Base-by-base conservation (phyloP, 495 filamentous ascomycete species). In the Aeminium ludgeri region DNA sequence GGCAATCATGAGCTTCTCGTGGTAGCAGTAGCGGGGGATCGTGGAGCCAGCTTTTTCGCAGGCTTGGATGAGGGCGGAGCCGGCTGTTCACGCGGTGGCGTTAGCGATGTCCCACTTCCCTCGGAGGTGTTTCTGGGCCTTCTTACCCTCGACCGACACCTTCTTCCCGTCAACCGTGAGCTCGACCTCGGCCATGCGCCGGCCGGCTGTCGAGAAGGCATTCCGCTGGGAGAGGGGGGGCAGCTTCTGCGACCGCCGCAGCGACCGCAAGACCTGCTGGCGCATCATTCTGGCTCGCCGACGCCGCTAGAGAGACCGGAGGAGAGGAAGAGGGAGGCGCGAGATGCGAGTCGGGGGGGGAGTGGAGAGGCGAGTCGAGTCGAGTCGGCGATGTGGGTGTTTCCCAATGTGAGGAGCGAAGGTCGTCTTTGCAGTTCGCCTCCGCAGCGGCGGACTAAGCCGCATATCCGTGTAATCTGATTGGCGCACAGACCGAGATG, bases 1-100 rank as follows among this genome's bases (percentile, higher is more conserved):
- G 49, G 89, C 89, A 65, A 97, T 91, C 81, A 91, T 82, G 42
- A 97, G 71, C 65, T 97, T 97, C 79, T 94, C 89, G 72, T 97
- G 89, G 62, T 97, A 97, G 65, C 89, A 97, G 65, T 96, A 97
- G 81, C 86, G 85, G 45, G 86, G 86, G 52, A 94, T 72, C n/a
- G 78, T 83, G 40, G 67, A 73, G 49, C 89, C 89, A 43, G 89
- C 89, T 65, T 97, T 93, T 65, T 97, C 89, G 67, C 89, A 96
- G 50, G 89, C 89, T 67, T 97, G 89, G 58, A 97, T 97, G 52
- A 97, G 72, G 49, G 89, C 89, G 38, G 89, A 87, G 38, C 89
- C 89, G 51, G 76, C 76, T 79, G 61, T 59, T 40, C 30, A 3
- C 23, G 8, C 23, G 23, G 4, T 25, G 4, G 23, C 23, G 23